Conservation (phyloP, 2,329 filamentous ascomycete species). For the Byssochlamys sp. region DNA sequence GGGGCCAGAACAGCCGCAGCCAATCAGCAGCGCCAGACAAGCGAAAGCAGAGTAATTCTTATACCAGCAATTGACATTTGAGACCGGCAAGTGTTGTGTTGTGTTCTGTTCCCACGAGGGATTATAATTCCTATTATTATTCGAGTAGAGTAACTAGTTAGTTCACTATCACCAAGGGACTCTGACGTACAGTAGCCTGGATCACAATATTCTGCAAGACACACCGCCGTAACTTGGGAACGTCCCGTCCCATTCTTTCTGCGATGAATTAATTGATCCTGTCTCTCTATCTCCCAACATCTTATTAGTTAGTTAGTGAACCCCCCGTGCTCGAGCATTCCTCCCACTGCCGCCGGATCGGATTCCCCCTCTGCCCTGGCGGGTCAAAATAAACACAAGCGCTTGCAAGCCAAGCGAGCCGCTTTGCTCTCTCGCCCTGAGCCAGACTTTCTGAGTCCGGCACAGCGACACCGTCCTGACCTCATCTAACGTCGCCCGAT, state of each 20-base stretch:
- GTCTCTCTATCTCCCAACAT: too few relatives aligned
- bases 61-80: neutral
- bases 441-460: neutral
- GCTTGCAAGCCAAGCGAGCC: conserved; percentile 15
- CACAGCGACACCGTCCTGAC: neutral
- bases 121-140: too few relatives aligned
- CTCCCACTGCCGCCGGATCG: neutral
- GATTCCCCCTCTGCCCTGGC: conserved; percentile 9
- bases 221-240: too few relatives aligned
- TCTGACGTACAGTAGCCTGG: too few relatives aligned
- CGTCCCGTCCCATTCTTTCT: too few relatives aligned
- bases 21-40: neutral
- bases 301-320: neutral
- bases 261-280: too few relatives aligned
- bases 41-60: neutral
- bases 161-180: too few relatives aligned
- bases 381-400: conserved; percentile 28
- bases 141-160: too few relatives aligned
- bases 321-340: neutral
- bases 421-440: conserved; percentile 5
- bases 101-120: too few relatives aligned
- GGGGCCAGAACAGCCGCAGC: neutral
- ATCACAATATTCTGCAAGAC: too few relatives aligned
- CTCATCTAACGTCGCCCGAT: neutral
- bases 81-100: neutral